Evolutionary conservation across 176 grass and related monocot species (phyloP).

Genomic region (bread wheat (Triticum aestivum)): IWGSC_CS_RefSeq_v2.1 NC_057794.1:523566325-523566824

Average conservation of each 20-base stretch:
- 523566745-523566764: no score
- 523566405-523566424: conserved; percentile 36
- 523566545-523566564: neutral
- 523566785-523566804: no score
- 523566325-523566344: no score
- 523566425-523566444: conserved; percentile 14
- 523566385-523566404: conserved; percentile 91
- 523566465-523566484: conserved; percentile 14
- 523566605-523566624: neutral
- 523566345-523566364: conserved; percentile 75
- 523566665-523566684: no score
- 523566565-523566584: neutral
- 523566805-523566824: no score
- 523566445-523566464: conserved; percentile 19
- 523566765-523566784: no score
- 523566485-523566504: no score
- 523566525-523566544: neutral
- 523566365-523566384: conserved; percentile 82
- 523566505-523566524: no score
- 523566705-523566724: no score
- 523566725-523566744: no score
- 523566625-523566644: neutral
- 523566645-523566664: no score
- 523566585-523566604: neutral
- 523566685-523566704: no score